Evolutionary conservation across 176 grass and related monocot species (phyloP).

Genomic region (Lolium rigidum): DNA sequence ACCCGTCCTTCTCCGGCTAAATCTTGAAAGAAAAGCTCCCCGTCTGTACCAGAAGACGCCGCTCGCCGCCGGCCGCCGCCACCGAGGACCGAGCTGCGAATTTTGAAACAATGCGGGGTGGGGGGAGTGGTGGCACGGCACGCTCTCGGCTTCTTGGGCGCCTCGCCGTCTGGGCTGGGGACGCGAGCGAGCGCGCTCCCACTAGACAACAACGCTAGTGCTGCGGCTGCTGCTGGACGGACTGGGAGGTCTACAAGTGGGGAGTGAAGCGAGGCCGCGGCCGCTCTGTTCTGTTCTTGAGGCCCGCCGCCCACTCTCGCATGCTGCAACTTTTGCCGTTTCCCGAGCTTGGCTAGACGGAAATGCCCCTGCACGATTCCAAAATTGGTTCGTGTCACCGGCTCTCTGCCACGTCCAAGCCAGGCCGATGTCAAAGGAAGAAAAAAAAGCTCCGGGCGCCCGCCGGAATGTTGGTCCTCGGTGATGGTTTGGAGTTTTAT

Average conservation of each 20-base stretch:
- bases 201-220: conserved; percentile 16
- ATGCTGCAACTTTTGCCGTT: conserved; percentile 51
- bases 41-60: neutral
- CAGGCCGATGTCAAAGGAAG: neutral
- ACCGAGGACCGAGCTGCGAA: conserved; percentile 30
- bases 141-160: conserved; percentile 29
- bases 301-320: neutral
- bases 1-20: neutral
- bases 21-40: neutral
- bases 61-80: conserved; percentile 18
- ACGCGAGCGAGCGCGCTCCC: neutral
- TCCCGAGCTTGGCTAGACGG: conserved; percentile 31
- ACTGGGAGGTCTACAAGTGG: neutral
- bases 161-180: conserved; percentile 48
- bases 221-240: neutral
- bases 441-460: neutral
- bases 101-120: conserved; percentile 53
- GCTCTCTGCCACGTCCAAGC: neutral
- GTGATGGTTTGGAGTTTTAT: neutral
- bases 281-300: neutral
- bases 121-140: neutral
- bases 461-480: neutral
- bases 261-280: conserved; percentile 24
- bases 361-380: conserved; percentile 50
- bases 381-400: conserved; percentile 34